Evolutionary conservation across 208 protist species (phyloP).

Genomic region (Acanthamoeba royreba): DNA sequence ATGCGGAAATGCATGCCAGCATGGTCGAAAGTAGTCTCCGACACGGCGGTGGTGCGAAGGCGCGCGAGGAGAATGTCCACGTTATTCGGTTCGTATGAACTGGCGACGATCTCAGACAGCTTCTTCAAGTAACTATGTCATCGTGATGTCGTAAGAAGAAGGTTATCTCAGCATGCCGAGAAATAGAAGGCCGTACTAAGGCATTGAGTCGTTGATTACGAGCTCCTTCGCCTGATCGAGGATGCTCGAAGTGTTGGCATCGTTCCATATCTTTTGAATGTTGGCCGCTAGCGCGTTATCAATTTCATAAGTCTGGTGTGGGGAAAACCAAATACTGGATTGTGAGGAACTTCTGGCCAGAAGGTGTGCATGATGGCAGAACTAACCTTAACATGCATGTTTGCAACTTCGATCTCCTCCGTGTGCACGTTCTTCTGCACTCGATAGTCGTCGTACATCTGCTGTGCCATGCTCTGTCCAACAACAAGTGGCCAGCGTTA

Average conservation of each 20-base stretch:
- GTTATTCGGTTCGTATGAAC: constrained; percentile 76
- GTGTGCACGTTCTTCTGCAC: neutral
- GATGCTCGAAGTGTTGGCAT: constrained; percentile 63
- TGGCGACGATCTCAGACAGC: constrained; percentile 58
- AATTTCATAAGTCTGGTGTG: neutral
- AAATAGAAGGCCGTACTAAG: constrained; percentile 62
- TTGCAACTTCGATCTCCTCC: neutral
- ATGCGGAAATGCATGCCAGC: constrained; percentile 75
- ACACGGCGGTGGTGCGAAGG: constrained; percentile 79
- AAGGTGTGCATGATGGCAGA: too few relatives aligned
- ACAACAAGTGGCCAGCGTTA: too few relatives aligned
- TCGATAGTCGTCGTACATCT: neutral
- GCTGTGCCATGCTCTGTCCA: neutral
- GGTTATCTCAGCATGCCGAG: too few relatives aligned
- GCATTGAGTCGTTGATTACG: constrained; percentile 61
- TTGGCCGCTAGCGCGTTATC: neutral
- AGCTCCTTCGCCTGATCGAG: constrained; percentile 18
- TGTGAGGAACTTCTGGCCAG: too few relatives aligned
- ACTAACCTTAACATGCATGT: neutral
- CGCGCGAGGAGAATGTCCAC: constrained; percentile 83
- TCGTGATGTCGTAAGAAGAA: too few relatives aligned
- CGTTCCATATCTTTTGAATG: constrained; percentile 69
- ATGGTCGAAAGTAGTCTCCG: constrained; percentile 77
- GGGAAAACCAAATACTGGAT: too few relatives aligned
- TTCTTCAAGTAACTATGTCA: constrained; percentile 83